These are phyloP conservation scores for Lotus japonicus DNA, from an alignment of 306 rosid genomes.

Conservation along the genomic window DNA sequence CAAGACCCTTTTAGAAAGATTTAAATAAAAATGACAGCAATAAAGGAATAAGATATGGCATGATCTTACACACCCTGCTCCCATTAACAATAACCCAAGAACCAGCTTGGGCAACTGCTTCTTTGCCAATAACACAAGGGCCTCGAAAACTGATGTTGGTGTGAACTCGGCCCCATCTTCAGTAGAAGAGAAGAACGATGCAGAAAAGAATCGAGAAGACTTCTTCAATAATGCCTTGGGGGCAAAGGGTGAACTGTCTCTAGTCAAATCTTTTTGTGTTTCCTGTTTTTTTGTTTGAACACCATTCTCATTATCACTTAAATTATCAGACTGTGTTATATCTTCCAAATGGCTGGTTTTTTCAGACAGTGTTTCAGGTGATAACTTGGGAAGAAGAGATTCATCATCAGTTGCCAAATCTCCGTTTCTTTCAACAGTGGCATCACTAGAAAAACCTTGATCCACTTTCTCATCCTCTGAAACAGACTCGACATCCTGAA, in stretches of 20 bases:
- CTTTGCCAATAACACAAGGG: constrained; percentile 45
- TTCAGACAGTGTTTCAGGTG: constrained; percentile 44
- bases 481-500: constrained; percentile 39
- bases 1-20: background rate
- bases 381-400: constrained; percentile 38
- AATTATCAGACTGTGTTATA: constrained; percentile 32
- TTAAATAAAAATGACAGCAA: constrained; percentile 11
- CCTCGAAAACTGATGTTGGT: constrained; percentile 68
- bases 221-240: constrained; percentile 76
- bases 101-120: constrained; percentile 77
- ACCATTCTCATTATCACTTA: constrained; percentile 61
- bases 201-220: constrained; percentile 96
- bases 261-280: constrained; percentile 71
- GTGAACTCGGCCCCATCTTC: constrained; percentile 79
- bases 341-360: constrained; percentile 47
- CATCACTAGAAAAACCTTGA: constrained; percentile 46
- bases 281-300: constrained; percentile 76
- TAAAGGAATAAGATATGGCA: constrained; percentile 24
- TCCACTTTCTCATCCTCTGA: constrained; percentile 48
- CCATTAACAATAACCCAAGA: constrained; percentile 67
- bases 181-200: constrained; percentile 84
- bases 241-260: constrained; percentile 58
- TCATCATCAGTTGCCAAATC: constrained; percentile 43
- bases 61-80: constrained; percentile 75
- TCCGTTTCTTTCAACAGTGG: constrained; percentile 38